Conservation (phyloP, 345 rosid species). For the Eucalyptus marginata region DNA sequence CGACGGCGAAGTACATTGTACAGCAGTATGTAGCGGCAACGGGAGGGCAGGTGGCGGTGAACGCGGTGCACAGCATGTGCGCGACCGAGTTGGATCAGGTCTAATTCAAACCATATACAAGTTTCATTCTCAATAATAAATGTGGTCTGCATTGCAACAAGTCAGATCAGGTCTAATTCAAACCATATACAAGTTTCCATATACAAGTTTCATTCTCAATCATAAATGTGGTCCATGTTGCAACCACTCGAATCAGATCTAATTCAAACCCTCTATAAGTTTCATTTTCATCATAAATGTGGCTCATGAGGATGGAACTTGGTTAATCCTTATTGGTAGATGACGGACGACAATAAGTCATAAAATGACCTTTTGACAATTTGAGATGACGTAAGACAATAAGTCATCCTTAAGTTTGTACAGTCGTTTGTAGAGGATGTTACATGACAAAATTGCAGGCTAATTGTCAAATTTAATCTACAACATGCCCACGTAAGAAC, state of each 20-base stretch:
- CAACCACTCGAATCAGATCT: too few relatives aligned
- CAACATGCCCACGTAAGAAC: background rate
- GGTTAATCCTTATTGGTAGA: too few relatives aligned
- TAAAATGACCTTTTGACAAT: too few relatives aligned
- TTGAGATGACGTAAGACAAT: too few relatives aligned
- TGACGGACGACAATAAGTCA: too few relatives aligned
- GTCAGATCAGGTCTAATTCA: accelerated
- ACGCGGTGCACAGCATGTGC: conserved; percentile 81
- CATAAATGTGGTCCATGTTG: too few relatives aligned
- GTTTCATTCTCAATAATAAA: background rate
- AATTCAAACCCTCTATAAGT: too few relatives aligned
- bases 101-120: background rate
- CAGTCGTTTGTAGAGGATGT: too few relatives aligned
- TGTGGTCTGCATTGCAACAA: accelerated
- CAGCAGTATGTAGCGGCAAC: conserved; percentile 91
- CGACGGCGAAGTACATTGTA: conserved; percentile 92
- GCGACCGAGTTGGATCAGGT: too few relatives aligned
- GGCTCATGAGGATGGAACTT: too few relatives aligned
- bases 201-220: background rate
- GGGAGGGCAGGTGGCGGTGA: conserved; percentile 72
- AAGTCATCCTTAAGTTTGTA: too few relatives aligned
- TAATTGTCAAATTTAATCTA: background rate
- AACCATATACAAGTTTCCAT: too few relatives aligned
- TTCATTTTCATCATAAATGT: background rate
- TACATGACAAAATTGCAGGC: background rate